phyloP scores from a whole-genome alignment of 2,329 filamentous ascomycete genomes.

The Piedraia hortae region DNA sequence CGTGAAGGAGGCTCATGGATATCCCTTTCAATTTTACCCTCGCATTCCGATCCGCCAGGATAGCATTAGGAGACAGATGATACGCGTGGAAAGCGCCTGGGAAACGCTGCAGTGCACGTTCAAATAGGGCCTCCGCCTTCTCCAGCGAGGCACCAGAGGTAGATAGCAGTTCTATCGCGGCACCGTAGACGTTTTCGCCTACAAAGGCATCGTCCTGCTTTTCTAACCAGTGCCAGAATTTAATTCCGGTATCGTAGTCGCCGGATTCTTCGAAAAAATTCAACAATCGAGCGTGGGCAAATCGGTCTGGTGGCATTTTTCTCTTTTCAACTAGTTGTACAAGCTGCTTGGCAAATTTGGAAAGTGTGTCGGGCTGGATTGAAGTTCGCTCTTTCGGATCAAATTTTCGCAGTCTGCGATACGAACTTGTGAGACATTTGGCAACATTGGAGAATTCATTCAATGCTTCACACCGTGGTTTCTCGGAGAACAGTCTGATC shows the following conservation, averaged over 20 bases:
- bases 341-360: slow-evolving; percentile 13
- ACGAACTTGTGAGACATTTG: no score
- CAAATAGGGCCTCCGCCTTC: slow-evolving; percentile 20
- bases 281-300: slow-evolving; percentile 20
- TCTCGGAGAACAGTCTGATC: no score
- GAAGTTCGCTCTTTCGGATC: slow-evolving; percentile 1
- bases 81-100: slow-evolving; percentile 21
- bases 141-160: slow-evolving; percentile 14
- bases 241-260: slow-evolving; percentile 7
- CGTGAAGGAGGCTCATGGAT: slow-evolving; percentile 19
- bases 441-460: no score
- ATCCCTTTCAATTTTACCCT: slow-evolving; percentile 12
- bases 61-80: slow-evolving; percentile 20
- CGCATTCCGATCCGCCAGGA: slow-evolving; percentile 17
- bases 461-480: no score
- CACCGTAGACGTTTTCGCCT: slow-evolving; percentile 19
- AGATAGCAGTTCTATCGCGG: slow-evolving; percentile 22
- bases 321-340: slow-evolving; percentile 15
- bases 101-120: slow-evolving; percentile 19
- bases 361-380: slow-evolving; percentile 4
- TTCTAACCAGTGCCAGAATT: slow-evolving; percentile 23
- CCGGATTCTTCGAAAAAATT: slow-evolving; percentile 19
- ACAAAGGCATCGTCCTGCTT: slow-evolving; percentile 17
- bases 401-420: no score
- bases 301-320: slow-evolving; percentile 12